Percentiles rank a stretch among this genome's conserved stretches.
These are phyloP conservation scores for Achlya hypogyna DNA, from an alignment of 352 stramenopile genomes.

Conservation along the genomic window DNA sequence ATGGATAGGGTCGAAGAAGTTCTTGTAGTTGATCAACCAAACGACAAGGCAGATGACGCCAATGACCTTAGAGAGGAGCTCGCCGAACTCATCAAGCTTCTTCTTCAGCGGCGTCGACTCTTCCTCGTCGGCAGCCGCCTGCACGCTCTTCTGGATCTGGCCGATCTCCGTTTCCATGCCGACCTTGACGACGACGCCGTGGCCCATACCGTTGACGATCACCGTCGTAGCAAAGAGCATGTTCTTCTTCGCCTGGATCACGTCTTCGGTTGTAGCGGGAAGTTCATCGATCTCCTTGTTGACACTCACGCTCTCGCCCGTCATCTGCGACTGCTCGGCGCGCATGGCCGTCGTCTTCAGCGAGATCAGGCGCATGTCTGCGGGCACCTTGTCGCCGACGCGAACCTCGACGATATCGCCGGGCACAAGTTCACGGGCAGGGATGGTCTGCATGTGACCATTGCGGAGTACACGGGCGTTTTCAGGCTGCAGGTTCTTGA, in stretches of 20 bases:
- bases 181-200: conserved; percentile 91
- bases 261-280: conserved; percentile 49
- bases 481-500: conserved; percentile 94
- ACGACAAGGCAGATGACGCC: conserved; percentile 95
- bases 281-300: conserved; percentile 86
- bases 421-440: conserved; percentile 89
- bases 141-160: conserved; percentile 92
- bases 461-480: conserved; percentile 83
- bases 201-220: conserved; percentile 91
- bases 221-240: conserved; percentile 98
- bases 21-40: conserved; percentile 96
- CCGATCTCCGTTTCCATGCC: conserved; percentile 99
- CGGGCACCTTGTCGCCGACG: conserved; percentile 96
- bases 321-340: conserved; percentile 95
- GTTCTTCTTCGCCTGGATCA: conserved; percentile 90
- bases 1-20: conserved; percentile 89
- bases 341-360: conserved; percentile 92
- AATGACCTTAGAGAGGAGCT: conserved; percentile 95
- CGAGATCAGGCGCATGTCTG: conserved; percentile 91
- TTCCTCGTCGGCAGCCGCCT: conserved; percentile 88
- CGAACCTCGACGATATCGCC: conserved; percentile 95
- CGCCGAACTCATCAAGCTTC: conserved; percentile 98
- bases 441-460: conserved; percentile 75
- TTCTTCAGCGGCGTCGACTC: conserved; percentile 95
- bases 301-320: conserved; percentile 91